Percentiles rank a stretch among this genome's conserved stretches.
Conservation (phyloP, 1,139 yeast species). For the Suhomyces terraborum region DNA sequence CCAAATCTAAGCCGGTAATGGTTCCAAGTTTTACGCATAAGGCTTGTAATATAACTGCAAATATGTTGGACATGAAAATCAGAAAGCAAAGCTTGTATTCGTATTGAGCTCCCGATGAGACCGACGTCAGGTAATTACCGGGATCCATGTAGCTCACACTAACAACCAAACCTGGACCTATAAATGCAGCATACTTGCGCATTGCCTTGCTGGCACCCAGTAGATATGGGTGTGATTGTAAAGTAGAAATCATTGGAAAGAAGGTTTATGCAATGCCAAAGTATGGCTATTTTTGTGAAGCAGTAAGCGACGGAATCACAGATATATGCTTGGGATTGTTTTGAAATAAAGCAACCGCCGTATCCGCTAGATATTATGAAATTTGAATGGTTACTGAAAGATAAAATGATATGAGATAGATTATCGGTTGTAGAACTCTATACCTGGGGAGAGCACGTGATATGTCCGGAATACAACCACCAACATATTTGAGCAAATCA, state of each 20-base stretch:
- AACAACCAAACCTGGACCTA: conserved; percentile 82
- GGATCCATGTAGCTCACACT: conserved; percentile 83
- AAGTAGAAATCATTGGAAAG: conserved; percentile 5
- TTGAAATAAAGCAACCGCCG: background rate
- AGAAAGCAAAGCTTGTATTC: conserved; percentile 65
- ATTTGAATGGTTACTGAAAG: background rate
- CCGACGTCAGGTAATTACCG: conserved; percentile 80
- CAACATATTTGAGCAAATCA: conserved; percentile 1
- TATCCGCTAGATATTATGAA: background rate
- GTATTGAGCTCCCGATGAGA: conserved; percentile 75
- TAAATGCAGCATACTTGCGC: conserved; percentile 56
- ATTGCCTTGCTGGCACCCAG: conserved; percentile 15
- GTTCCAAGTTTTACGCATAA: conserved; percentile 76
- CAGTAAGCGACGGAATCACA: no score
- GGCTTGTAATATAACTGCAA: conserved; percentile 72
- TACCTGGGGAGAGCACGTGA: background rate
- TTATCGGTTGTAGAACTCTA: background rate
- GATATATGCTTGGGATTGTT: no score
- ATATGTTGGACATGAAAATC: conserved; percentile 62
- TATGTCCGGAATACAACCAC: background rate
- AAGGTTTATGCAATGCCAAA: background rate
- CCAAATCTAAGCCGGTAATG: conserved; percentile 86
- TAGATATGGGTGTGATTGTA: conserved; percentile 2
- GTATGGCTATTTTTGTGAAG: background rate
- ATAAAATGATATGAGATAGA: background rate